Conservation (phyloP, 768 basidiomycete genomes). For the Lactarius sanguifluus region DNA sequence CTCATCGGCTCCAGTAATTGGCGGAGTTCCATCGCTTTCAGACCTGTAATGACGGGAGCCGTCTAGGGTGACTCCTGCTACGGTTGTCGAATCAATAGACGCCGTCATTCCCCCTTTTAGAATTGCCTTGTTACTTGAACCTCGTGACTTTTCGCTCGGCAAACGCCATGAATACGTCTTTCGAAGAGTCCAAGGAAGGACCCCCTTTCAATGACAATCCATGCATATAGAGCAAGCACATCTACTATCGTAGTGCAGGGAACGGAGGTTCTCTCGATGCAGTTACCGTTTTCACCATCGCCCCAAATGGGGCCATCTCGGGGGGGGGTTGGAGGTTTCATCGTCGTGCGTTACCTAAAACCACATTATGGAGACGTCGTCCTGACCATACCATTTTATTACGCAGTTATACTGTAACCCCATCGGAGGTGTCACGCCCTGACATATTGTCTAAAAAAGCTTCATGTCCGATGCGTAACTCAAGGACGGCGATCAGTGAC, state of each 20-base stretch:
- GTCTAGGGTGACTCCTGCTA: not conserved
- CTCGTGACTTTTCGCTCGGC: conserved; percentile 39
- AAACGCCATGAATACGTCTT: not conserved
- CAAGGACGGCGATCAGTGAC: conserved; percentile 39
- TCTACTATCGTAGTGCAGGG: conserved; percentile 53
- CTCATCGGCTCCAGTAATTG: conserved; percentile 26
- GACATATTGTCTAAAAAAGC: conserved; percentile 39
- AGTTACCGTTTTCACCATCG: conserved; percentile 44
- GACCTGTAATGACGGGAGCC: conserved; percentile 44
- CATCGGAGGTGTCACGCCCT: conserved; percentile 45
- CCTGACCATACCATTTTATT: conserved; percentile 34
- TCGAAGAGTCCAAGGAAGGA: conserved; percentile 35
- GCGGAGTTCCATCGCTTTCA: conserved; percentile 36
- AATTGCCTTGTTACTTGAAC: conserved; percentile 49
- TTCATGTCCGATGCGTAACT: conserved; percentile 40
- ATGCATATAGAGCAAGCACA: conserved; percentile 54
- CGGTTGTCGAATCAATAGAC: conserved; percentile 39
- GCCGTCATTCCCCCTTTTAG: conserved; percentile 45
- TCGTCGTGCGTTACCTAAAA: conserved; percentile 41
- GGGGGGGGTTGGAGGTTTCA: conserved; percentile 53
- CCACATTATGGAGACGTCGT: conserved; percentile 39
- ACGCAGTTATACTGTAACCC: conserved; percentile 46
- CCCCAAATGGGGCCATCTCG: conserved; percentile 46
- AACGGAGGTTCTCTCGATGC: conserved; percentile 54
- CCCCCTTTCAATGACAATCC: conserved; percentile 56